phyloP scores from a whole-genome alignment of 192 early-diverging fungal species.

The Gamsiella multidivaricata region DNA sequence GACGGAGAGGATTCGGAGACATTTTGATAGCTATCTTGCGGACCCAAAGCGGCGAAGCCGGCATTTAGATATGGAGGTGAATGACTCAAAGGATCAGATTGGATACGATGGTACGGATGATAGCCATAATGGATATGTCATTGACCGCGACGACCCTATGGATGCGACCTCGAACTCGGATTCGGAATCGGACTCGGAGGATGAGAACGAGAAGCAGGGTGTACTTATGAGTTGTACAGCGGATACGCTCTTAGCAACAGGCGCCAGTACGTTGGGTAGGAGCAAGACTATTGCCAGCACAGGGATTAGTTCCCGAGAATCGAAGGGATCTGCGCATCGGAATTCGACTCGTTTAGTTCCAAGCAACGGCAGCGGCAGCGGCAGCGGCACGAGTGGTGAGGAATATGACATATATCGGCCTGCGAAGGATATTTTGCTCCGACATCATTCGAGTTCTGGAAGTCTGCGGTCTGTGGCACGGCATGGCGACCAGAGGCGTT shows the following conservation, averaged over 20 bases:
- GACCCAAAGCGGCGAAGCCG: conserved; percentile 16
- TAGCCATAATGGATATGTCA: not conserved
- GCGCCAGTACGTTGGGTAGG: conserved; percentile 15
- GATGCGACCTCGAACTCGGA: conserved; percentile 23
- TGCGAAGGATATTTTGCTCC: conserved; percentile 3
- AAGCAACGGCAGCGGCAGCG: not conserved
- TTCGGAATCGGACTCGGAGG: conserved; percentile 13
- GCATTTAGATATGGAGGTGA: conserved; percentile 3
- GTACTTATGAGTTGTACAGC: not conserved
- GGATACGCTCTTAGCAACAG: not conserved
- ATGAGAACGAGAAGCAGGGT: not conserved
- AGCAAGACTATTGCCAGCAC: conserved; percentile 44
- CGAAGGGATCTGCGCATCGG: not conserved
- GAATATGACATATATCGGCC: not conserved
- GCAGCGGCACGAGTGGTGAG: not conserved
- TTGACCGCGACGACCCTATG: not conserved
- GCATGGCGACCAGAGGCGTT: conserved; percentile 18
- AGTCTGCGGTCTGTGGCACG: conserved; percentile 41
- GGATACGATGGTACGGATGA: not conserved
- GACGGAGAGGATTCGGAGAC: conserved; percentile 25
- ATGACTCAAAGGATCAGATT: not conserved
- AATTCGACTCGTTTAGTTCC: not conserved
- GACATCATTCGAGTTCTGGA: conserved; percentile 40
- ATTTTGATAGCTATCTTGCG: conserved; percentile 41
- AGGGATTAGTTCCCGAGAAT: conserved; percentile 19